Evolutionary conservation across 73 alveolate species (phyloP), one percentile per base, ranked within the genome.

Genomic region (Symbiodinium pilosum): DNA sequence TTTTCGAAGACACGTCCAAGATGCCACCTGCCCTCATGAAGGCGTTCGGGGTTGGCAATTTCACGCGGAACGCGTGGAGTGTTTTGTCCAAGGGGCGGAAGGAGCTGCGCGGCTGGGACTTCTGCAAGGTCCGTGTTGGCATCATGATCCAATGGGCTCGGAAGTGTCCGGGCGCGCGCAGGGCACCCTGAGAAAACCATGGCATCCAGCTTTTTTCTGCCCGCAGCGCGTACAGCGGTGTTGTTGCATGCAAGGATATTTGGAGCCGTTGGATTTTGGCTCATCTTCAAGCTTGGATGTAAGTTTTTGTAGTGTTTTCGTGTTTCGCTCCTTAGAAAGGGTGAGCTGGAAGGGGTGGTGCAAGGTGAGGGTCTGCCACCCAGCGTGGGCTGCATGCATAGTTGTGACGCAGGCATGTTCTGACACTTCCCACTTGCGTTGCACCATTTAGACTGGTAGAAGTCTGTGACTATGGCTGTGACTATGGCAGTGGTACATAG

Each of bases 91-190:
- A 84, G 69, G 92, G 92, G 28, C 92, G 43, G 68, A 84, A 84
- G 43, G 92, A 42, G 71, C 68, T 84, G 71, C 92, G 92, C 20
- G 92, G 92, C 30, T 84, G 92, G 92, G 92, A 84, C 92, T 84
- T 84, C 92, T 84, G 92, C 92, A 84, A 84, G 38, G 92, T 43
- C 40, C 92, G 92, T 26, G 92, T 84, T 32, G 68, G 40, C 41
- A 84, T 84, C 92, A 84, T 84, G 92, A 84, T 84, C n/a, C 69
- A 42, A 20, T 84, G 92, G 92, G 92, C 92, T 21, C 20, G 40
- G 69, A 39, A 84, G 36, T 41, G 92, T 32, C 92, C 92, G 30
- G 92, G 73, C 9, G 68, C 40, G 21, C 42, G 68, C 12, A 34
- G 92, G 4, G 39, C 92, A 32, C 92, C 92, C 16, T 84, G 69